These are phyloP conservation scores for Wickerhamiella spandovensis DNA, from an alignment of 805 yeast species.

Conservation along the genomic window DNA sequence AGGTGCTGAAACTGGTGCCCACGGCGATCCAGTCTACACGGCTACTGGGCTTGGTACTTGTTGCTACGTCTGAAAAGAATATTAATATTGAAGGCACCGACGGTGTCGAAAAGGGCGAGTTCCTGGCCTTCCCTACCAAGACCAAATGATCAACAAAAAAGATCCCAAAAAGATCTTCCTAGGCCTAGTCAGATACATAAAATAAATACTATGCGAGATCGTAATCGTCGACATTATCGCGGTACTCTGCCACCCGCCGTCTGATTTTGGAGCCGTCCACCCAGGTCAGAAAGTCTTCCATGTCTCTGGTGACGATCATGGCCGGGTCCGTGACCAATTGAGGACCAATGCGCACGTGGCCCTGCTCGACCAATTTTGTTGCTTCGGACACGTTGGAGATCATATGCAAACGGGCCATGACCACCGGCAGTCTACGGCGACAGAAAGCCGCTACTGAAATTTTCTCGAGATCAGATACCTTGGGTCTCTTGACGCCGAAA, in stretches of 20 bases:
- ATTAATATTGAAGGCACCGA: slow-evolving; percentile 32
- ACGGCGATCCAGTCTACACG: slow-evolving; percentile 61
- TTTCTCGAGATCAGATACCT: slow-evolving; percentile 84
- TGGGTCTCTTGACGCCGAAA: slow-evolving; percentile 62
- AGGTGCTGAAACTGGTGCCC: slow-evolving; percentile 59
- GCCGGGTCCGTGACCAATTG: slow-evolving; percentile 93
- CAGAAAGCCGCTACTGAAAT: slow-evolving; percentile 87
- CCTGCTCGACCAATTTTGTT: slow-evolving; percentile 85
- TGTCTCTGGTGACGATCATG: slow-evolving; percentile 74
- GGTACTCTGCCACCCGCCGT: slow-evolving; percentile 73
- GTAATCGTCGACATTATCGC: slow-evolving; percentile 52
- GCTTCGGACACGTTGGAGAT: slow-evolving; percentile 82
- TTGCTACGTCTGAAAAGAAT: slow-evolving; percentile 31
- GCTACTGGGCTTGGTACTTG: slow-evolving; percentile 68
- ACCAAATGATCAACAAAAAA: too few species aligned
- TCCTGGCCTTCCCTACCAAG: not conserved
- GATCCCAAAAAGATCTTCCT: too few species aligned
- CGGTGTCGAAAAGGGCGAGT: slow-evolving; percentile 39
- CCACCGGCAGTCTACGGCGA: slow-evolving; percentile 83
- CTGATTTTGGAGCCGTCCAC: slow-evolving; percentile 92
- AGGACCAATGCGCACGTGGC: slow-evolving; percentile 96
- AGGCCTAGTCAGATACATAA: too few species aligned
- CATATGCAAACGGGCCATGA: slow-evolving; percentile 90
- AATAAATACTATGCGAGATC: slow-evolving; percentile 26
- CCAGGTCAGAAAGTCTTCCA: slow-evolving; percentile 98